These are phyloP conservation scores for Podospora didyma DNA, from an alignment of 495 filamentous ascomycete species.

Conservation along the genomic window DNA sequence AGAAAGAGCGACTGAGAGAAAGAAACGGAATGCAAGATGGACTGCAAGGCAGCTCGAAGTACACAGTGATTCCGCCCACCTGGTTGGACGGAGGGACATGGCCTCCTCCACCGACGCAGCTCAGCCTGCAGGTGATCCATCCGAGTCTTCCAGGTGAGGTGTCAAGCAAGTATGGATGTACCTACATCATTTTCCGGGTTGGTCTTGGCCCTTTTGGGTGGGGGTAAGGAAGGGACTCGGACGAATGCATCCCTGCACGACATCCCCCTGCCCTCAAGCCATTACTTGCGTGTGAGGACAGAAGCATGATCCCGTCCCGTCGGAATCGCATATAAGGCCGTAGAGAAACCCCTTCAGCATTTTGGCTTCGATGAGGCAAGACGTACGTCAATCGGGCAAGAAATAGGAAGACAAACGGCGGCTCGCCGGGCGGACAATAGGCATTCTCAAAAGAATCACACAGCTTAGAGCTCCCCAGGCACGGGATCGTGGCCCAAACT, in stretches of 20 bases:
- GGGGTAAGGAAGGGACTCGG: neutral
- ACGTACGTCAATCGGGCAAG: neutral
- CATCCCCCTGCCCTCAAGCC: neutral
- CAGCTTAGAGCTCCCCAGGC: too few species aligned
- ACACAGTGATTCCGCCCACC: neutral
- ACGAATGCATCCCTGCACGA: constrained; percentile 4
- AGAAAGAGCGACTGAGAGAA: neutral
- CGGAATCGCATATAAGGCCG: neutral
- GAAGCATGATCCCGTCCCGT: neutral
- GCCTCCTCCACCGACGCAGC: neutral
- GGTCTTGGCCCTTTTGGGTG: neutral
- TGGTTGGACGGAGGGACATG: neutral
- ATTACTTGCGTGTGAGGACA: neutral
- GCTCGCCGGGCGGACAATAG: too few species aligned
- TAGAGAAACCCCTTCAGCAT: neutral
- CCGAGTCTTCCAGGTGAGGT: neutral
- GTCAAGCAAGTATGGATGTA: neutral
- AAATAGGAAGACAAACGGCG: neutral
- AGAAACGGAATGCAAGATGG: neutral
- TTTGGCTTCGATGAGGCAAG: neutral
- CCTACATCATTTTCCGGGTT: neutral
- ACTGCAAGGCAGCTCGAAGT: neutral
- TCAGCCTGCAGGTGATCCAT: neutral
- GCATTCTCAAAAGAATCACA: too few species aligned
- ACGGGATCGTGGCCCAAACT: too few species aligned